phyloP scores from a whole-genome alignment of 2,329 filamentous ascomycete genomes.

The Pezicula radicicola region DNA sequence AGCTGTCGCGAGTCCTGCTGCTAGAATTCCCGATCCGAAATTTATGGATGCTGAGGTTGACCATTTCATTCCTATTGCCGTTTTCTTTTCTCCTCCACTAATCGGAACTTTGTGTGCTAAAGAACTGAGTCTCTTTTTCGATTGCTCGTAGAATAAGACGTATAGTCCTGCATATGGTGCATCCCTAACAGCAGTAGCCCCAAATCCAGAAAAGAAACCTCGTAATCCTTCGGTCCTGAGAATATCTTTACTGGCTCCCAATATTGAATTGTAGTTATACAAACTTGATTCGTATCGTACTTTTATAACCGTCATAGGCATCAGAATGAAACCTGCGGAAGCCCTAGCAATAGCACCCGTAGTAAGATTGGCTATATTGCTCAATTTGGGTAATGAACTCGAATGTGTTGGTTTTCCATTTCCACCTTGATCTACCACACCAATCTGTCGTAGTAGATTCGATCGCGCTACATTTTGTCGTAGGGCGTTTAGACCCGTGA shows the following conservation, averaged over 20 bases:
- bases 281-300: slow-evolving; percentile 90
- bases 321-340: slow-evolving; percentile 84
- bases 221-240: slow-evolving; percentile 67
- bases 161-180: slow-evolving; percentile 97
- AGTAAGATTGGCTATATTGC: slow-evolving; percentile 78
- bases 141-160: slow-evolving; percentile 87
- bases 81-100: slow-evolving; percentile 9
- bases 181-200: slow-evolving; percentile 88
- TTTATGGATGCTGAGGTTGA: slow-evolving; percentile 67
- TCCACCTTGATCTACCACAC: slow-evolving; percentile 19
- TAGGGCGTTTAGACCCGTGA: slow-evolving; percentile 80
- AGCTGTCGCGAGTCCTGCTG: slow-evolving; percentile 78
- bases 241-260: slow-evolving; percentile 72
- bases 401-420: slow-evolving; percentile 38
- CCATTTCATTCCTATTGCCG: slow-evolving; percentile 20
- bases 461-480: slow-evolving; percentile 62
- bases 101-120: slow-evolving; percentile 20
- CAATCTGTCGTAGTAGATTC: slow-evolving; percentile 31
- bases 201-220: slow-evolving; percentile 92
- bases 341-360: slow-evolving; percentile 83
- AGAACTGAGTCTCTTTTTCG: slow-evolving; percentile 58
- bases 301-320: slow-evolving; percentile 95
- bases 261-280: slow-evolving; percentile 78
- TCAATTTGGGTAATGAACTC: slow-evolving; percentile 76
- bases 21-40: slow-evolving; percentile 77